Percentiles rank a stretch among this genome's conserved stretches.
Evolutionary conservation across 495 filamentous ascomycete genomes (phyloP).

Genomic region (Hypoxylon perforatum): DNA sequence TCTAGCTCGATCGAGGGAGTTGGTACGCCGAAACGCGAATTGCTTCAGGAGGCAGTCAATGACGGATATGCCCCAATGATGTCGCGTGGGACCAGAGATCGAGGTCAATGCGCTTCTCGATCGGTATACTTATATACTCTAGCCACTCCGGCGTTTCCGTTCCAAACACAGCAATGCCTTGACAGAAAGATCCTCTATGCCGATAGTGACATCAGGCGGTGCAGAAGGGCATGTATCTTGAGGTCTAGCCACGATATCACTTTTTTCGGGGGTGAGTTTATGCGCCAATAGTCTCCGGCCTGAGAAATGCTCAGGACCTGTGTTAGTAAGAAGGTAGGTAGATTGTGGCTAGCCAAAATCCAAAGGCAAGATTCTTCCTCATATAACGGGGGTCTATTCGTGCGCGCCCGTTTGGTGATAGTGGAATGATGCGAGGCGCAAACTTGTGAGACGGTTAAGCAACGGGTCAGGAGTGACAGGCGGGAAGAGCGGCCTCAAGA

Average conservation of each 20-base stretch:
- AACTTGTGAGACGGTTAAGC: conserved; percentile 24
- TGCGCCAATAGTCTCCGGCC: not conserved
- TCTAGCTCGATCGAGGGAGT: conserved; percentile 22
- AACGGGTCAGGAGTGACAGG: conserved; percentile 14
- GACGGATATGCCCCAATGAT: conserved; percentile 25
- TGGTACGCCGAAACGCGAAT: conserved; percentile 34
- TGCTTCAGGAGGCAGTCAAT: conserved; percentile 35
- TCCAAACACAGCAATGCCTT: conserved; percentile 4
- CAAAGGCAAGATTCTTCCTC: conserved; percentile 12
- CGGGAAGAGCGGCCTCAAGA: conserved; percentile 12
- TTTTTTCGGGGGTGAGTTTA: not conserved
- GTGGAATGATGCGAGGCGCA: conserved; percentile 26
- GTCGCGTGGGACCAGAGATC: conserved; percentile 3
- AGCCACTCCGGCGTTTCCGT: not conserved
- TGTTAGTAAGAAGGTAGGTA: not conserved
- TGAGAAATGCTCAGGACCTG: too few relatives aligned
- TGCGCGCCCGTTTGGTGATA: conserved; percentile 4
- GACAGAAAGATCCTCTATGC: conserved; percentile 6
- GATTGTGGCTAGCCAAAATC: not conserved
- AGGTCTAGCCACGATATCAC: conserved; percentile 4
- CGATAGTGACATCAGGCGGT: conserved; percentile 12
- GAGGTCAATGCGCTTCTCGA: conserved; percentile 11
- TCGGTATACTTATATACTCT: conserved; percentile 10
- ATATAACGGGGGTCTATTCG: conserved; percentile 8
- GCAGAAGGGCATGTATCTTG: not conserved